Base-by-base conservation (phyloP, 257 asterid genomes). In the Solanum pinnatisectum region DNA sequence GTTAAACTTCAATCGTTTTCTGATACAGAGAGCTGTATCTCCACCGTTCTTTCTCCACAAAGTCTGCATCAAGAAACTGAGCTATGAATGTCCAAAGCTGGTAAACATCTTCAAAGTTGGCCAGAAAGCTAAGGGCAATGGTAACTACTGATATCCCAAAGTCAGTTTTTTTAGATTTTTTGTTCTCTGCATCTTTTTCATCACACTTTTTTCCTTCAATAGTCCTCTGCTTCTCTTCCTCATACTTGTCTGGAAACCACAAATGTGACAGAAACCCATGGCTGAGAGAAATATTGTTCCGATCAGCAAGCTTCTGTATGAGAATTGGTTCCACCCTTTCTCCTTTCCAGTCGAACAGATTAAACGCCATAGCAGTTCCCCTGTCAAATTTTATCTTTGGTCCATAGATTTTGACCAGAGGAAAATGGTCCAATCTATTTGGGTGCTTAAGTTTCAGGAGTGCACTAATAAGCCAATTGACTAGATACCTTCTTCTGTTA, bases 1-100 rank as follows among this genome's bases (percentile, higher is more conserved):
- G 23, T 90, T 84, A 95, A 90, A 95, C 94, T 93, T 97, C 98
- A 14, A 94, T 86, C 6, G 95, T 96, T 89, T 93, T 94, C 59
- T 96, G 97, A 91, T 95, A 93, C 87, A 96, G 93, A 25, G 98
- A 94, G 4, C 97, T 94, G 84, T 97, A 96, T 85, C 99, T 94
- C 99, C 99, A 96, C 14, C 96, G 91, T 91, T 97, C 98, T 93
- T 96, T 97, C 91, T 97, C 98, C 65, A 96, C 98, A 83, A 94
- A 97, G 82, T 97, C 99, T 8, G 98, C 98, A 87, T 96, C 99
- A 78, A 97, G 92, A 81, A 97, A 97, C 91, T 89, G 97, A 23
- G 98, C 97, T 22, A 97, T 74, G 76, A 97, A 97, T 46, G 93
- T 93, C 99, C 99, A 96, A 22, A 96, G 92, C 91, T 91, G 89